phyloP scores from a whole-genome alignment of 805 yeast genomes.

The Wickerhamiella galacta region DNA sequence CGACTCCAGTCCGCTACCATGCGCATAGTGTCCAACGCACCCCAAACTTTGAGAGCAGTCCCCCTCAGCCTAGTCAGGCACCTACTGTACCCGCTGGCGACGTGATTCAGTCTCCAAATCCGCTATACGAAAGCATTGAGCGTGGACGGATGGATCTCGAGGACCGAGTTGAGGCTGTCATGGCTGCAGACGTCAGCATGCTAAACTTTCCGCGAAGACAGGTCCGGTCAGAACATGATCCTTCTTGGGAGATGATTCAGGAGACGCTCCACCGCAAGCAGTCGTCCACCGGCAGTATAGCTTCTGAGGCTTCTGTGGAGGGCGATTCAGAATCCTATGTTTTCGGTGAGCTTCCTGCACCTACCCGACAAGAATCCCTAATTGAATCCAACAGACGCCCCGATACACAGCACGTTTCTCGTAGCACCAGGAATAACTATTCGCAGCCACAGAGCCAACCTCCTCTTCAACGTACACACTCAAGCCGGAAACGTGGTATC shows the following conservation, averaged over 20 bases:
- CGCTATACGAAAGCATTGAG: background rate
- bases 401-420: slow-evolving; percentile 11
- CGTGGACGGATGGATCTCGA: background rate
- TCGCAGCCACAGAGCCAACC: slow-evolving; percentile 6
- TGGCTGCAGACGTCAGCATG: too few relatives aligned
- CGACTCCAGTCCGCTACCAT: too few relatives aligned
- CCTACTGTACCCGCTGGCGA: too few relatives aligned
- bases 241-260: too few relatives aligned
- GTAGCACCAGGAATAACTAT: background rate
- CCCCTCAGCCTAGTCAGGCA: too few relatives aligned
- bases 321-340: background rate
- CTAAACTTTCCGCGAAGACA: too few relatives aligned
- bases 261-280: too few relatives aligned
- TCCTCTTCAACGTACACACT: slow-evolving; percentile 14
- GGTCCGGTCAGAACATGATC: too few relatives aligned
- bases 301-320: background rate
- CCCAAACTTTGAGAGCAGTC: too few relatives aligned
- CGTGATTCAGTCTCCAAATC: too few relatives aligned
- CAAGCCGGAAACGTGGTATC: slow-evolving; percentile 11
- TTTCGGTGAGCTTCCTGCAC: slow-evolving; percentile 6
- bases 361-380: slow-evolving; percentile 20
- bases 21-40: too few relatives aligned
- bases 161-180: slow-evolving; percentile 2
- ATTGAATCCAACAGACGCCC: slow-evolving; percentile 19
- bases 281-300: too few relatives aligned